Evolutionary conservation across 1,284 basidiomycete genomes (phyloP).

Genomic region (Tilletia caries): DNA sequence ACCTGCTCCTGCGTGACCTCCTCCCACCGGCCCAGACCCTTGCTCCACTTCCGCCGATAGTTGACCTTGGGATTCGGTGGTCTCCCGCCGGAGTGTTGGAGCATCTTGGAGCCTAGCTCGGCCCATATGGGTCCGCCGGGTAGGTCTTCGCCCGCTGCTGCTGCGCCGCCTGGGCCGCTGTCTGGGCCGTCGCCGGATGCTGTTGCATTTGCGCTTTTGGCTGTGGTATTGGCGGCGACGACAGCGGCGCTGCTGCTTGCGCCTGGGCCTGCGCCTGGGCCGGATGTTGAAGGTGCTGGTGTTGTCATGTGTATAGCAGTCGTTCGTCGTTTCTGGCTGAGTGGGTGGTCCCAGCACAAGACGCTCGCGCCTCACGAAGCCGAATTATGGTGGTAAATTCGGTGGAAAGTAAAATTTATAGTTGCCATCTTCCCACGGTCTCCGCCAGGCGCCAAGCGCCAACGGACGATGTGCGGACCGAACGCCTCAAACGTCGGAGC

Average conservation of each 20-base stretch:
- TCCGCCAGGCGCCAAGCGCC: too few species aligned
- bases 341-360: too few species aligned
- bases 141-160: not conserved
- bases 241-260: not conserved
- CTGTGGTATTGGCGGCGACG: too few species aligned
- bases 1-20: slow-evolving; percentile 6
- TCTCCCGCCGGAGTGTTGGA: slow-evolving; percentile 6
- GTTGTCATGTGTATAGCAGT: too few species aligned
- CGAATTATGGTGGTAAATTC: too few species aligned
- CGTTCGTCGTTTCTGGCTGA: too few species aligned
- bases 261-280: not conserved
- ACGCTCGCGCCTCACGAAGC: too few species aligned
- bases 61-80: not conserved
- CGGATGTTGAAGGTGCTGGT: too few species aligned
- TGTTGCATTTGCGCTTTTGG: not conserved
- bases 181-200: not conserved
- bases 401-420: too few species aligned
- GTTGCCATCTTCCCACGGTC: too few species aligned
- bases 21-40: not conserved
- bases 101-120: slow-evolving; percentile 8
- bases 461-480: too few species aligned
- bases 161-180: not conserved
- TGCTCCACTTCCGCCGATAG: not conserved
- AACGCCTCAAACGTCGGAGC: too few species aligned
- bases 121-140: slow-evolving; percentile 12